Evolutionary conservation across 345 rosid genomes (phyloP).

Genomic region (Rhodamnia argentea): DNA sequence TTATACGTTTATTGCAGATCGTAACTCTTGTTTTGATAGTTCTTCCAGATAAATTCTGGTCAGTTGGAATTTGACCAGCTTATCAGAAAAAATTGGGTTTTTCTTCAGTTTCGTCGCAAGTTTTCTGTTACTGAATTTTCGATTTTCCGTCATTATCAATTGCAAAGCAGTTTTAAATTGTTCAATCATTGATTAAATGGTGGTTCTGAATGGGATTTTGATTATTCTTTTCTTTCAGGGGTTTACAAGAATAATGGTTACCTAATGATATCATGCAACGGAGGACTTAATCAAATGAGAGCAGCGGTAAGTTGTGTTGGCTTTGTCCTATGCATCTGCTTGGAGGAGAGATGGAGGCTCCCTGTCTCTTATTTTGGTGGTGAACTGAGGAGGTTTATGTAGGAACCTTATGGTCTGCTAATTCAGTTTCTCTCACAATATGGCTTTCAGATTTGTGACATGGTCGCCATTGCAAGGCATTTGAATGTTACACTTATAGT

Average conservation of each 20-base stretch:
- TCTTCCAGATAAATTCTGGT: not conserved
- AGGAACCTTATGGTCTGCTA: not conserved
- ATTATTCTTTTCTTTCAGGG: conserved; percentile 4
- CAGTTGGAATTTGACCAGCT: not conserved
- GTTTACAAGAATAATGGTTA: conserved; percentile 17
- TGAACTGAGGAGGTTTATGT: not conserved
- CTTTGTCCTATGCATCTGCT: not conserved
- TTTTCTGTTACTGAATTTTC: not conserved
- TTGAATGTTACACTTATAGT: conserved; percentile 24
- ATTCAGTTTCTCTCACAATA: not conserved
- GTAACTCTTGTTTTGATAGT: not conserved
- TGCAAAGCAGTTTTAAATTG: not conserved
- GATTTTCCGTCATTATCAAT: not conserved
- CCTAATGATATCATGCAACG: conserved; percentile 18
- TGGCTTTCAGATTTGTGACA: conserved; percentile 22
- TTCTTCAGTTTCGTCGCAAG: not conserved
- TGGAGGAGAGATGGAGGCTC: not conserved
- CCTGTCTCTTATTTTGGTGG: not conserved
- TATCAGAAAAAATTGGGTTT: not conserved
- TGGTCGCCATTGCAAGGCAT: conserved; percentile 25
- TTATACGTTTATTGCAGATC: not conserved
- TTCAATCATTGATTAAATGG: not conserved
- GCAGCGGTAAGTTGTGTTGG: conserved; percentile 4
- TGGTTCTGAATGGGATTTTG: not conserved
- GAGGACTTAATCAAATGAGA: conserved; percentile 27